Evolutionary conservation across 169 alveolate species (phyloP), one percentile per base, ranked within the genome.

Genomic region (Miamiensis avidus): DNA sequence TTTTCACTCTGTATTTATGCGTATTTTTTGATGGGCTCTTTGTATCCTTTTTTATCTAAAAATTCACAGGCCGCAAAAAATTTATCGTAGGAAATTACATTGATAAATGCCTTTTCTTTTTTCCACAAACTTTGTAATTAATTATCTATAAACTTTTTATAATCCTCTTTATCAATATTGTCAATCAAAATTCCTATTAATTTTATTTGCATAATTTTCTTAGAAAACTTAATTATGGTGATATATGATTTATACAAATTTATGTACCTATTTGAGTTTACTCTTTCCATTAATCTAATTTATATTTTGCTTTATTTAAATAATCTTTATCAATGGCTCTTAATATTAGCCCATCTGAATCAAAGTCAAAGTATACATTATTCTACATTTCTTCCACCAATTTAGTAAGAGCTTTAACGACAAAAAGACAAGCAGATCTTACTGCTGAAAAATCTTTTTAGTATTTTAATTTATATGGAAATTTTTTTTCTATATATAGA

Each of bases 261-360:
- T 49, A n/a, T n/a, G n/a, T 49, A 49, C 69, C 69, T 49, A 49
- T 49, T 1, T 64, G 33, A 4, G 82, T 77, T 30, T 77, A 77
- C 15, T 77, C 82, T 77, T 77, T 77, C 82, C 82, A 77, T 29
- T 77, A 69, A 29, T 77, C 82, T 77, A 77, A 77, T 33, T 77
- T 77, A 77, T 34, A 32, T n/a, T 69, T 30, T 32, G 82, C 82
- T 33, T 69, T 77, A n/a, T 77, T 15, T n/a, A 77, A 34, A 0
- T 65, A 77, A 26, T 77, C 82, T 33, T 77, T 77, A 77, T 77
- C 82, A 32, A 72, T 77, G 32, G 82, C 82, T 33, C 82, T 77
- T n/a, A 77, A 77, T 32, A 77, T 77, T 31, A 77, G 34, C 4
- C 82, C 82, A 77, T 77, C 33, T 77, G 16, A 1, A 77, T 77